phyloP scores from a whole-genome alignment of 257 asterid species.

The Eucommia ulmoides region DNA sequence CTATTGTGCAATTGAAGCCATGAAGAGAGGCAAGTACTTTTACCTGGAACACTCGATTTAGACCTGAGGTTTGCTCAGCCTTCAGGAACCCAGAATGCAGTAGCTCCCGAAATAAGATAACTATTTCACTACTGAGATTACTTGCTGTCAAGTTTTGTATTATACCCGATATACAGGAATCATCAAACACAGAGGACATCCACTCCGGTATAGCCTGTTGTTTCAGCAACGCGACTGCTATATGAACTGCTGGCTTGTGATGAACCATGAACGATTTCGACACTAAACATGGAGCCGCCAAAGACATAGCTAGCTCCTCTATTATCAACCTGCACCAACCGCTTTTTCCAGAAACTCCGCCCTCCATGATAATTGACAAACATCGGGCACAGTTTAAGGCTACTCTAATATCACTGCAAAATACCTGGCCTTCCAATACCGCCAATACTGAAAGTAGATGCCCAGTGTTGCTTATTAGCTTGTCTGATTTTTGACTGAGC shows the following conservation, averaged over 20 bases:
- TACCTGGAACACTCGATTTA: constrained; percentile 74
- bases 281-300: constrained; percentile 49
- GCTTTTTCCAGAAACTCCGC: constrained; percentile 28
- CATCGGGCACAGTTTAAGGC: constrained; percentile 62
- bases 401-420: constrained; percentile 41
- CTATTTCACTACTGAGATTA: constrained; percentile 47
- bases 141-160: constrained; percentile 40
- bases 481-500: constrained; percentile 40
- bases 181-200: constrained; percentile 51
- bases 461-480: constrained; percentile 27
- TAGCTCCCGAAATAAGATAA: constrained; percentile 54
- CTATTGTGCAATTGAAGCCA: not conserved
- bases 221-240: constrained; percentile 58
- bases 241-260: constrained; percentile 54
- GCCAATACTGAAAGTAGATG: constrained; percentile 41
- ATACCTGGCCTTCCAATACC: constrained; percentile 63
- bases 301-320: constrained; percentile 72
- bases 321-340: constrained; percentile 82
- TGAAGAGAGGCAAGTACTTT: constrained; percentile 3
- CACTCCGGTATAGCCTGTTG: constrained; percentile 36
- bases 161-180: constrained; percentile 37
- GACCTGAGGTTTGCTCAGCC: constrained; percentile 40
- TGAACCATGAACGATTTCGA: constrained; percentile 32
- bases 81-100: constrained; percentile 49
- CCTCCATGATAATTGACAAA: constrained; percentile 43